Percentiles rank a stretch among this genome's conserved stretches.
phyloP scores from a whole-genome alignment of 306 rosid species.

The Sechiopsis laciniata region DNA sequence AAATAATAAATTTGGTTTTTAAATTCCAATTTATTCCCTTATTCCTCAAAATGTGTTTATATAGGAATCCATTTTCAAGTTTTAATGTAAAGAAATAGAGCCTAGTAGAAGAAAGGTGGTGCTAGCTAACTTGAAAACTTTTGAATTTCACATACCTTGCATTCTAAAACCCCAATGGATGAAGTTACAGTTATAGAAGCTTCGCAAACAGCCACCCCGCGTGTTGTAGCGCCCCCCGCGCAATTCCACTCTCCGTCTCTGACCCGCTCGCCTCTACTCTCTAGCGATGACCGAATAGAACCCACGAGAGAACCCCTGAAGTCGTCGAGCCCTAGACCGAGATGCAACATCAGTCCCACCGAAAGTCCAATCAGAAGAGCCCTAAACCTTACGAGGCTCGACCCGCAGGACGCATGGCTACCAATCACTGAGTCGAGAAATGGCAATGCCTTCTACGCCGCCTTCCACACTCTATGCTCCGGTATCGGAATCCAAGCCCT shows the following conservation, averaged over 20 bases:
- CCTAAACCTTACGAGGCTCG: constrained; percentile 18
- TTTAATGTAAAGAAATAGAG: not conserved
- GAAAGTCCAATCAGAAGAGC: constrained; percentile 24
- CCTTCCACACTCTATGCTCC: constrained; percentile 46
- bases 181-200: constrained; percentile 7
- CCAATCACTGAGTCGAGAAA: constrained; percentile 56
- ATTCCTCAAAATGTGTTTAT: not conserved
- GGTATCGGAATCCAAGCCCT: constrained; percentile 57
- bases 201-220: not conserved
- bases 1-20: not conserved
- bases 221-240: constrained; percentile 22
- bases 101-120: not conserved
- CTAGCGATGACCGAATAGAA: constrained; percentile 11
- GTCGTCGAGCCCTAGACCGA: constrained; percentile 18
- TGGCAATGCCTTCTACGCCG: constrained; percentile 48
- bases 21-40: not conserved
- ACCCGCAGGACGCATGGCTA: constrained; percentile 45
- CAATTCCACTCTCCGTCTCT: constrained; percentile 25
- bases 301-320: constrained; percentile 3
- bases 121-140: not conserved
- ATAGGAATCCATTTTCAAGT: not conserved
- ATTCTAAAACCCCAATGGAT: constrained; percentile 2
- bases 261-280: constrained; percentile 24
- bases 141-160: not conserved
- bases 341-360: constrained; percentile 20